Base-by-base conservation (phyloP, 192 early-diverging fungal genomes). In the Entomortierella parvispora region DNA sequence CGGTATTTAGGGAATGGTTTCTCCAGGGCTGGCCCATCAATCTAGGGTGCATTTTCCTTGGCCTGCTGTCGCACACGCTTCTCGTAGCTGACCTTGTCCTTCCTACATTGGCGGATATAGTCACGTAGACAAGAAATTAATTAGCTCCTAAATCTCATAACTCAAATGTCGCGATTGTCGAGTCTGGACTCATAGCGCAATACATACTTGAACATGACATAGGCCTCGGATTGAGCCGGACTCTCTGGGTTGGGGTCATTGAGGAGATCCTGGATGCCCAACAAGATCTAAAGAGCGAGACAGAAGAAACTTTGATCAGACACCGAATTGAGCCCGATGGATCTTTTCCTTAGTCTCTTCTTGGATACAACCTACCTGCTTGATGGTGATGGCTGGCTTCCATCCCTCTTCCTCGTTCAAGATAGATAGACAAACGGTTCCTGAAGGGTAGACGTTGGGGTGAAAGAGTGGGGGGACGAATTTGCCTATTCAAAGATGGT, bases 371-470 rank as follows among this genome's bases (percentile, higher is more conserved):
- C n/a, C n/a, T 50, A 89, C 87, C 81, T 99, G 96, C 62, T 99
- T 99, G 56, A 99, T 83, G 6, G 94, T 97, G 61, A 99, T 96
- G 20, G 94, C 91, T 26, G 95, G 95, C 76, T 95, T 95, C 95
- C 95, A 96, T 34, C 83, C 97, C 63, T 99, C 91, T 18, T 98
- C 96, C 49, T 94, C 96, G 65, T 97, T 96, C 55, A 99, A 80
- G 68, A 99, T 99, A 1, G 95, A 97, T 47, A 99, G 82, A 62
- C 97, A 99, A 22, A 99, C 95, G 3, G 96, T 98, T 60, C 97
- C 97, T 3, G 94, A 96, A 20, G 97, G 97, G 67, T 97, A 99
- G 23, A 99, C 90, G 69, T 99, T 99, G 3, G 96, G 96, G 72
- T 94, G 93, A 81, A 94, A 95, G n/a, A 94, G 85, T 42, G 91